Conservation (phyloP, 257 asterid species). For the Apocynum venetum region DNA sequence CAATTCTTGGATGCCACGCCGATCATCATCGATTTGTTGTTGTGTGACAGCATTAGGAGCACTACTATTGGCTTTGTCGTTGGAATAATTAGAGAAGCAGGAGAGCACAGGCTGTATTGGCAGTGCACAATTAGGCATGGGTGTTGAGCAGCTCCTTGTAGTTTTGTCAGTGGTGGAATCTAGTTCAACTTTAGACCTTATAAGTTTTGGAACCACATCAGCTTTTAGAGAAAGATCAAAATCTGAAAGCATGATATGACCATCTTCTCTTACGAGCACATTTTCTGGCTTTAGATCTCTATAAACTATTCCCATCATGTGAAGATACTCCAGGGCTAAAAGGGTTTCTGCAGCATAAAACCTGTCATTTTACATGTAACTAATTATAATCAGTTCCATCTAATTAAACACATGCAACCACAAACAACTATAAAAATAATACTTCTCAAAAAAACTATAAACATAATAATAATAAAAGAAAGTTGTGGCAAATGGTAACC, state of each 20-base stretch:
- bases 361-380: conserved; percentile 18
- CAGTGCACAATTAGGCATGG: conserved; percentile 26
- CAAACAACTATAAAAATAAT: too few species aligned
- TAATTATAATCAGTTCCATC: too few species aligned
- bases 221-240: conserved; percentile 46
- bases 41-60: not conserved
- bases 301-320: conserved; percentile 49
- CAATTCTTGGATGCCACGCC: conserved; percentile 23
- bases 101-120: conserved; percentile 45
- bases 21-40: not conserved
- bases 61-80: not conserved
- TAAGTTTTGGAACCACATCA: conserved; percentile 38
- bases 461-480: too few species aligned
- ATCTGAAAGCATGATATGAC: conserved; percentile 53
- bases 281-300: conserved; percentile 53
- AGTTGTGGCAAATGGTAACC: too few species aligned
- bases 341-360: conserved; percentile 45
- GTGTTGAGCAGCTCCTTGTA: conserved; percentile 14
- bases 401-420: too few species aligned
- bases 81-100: conserved; percentile 28
- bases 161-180: not conserved
- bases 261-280: conserved; percentile 45
- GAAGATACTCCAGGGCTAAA: conserved; percentile 43
- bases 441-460: too few species aligned
- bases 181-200: conserved; percentile 25